A percentile compares a stretch with the other conserved stretches of the same genome.
Evolutionary conservation across 2,329 filamentous ascomycete genomes (phyloP).

Genomic region (Botrytis galanthina): DNA sequence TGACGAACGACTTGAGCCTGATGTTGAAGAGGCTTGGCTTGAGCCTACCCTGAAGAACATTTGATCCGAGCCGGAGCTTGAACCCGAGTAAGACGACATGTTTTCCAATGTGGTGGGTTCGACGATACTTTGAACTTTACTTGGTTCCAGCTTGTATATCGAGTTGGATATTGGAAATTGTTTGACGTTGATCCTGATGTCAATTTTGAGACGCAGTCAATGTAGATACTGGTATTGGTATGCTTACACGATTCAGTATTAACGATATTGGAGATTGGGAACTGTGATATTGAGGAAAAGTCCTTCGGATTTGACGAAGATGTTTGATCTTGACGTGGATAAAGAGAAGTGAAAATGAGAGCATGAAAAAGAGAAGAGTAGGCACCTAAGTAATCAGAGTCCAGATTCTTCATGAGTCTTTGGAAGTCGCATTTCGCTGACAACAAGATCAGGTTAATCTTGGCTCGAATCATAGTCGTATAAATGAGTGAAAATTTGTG

Average conservation of each 20-base stretch:
- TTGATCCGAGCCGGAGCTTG: neutral
- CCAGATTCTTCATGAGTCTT: no score
- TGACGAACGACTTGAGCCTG: neutral
- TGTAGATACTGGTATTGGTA: no score
- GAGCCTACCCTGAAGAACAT: neutral
- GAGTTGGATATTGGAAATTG: fast-evolving
- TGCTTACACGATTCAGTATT: no score
- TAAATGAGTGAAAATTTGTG: no score
- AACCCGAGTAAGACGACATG: neutral
- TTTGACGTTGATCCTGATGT: neutral
- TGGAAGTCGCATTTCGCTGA: neutral
- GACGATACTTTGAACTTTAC: fast-evolving
- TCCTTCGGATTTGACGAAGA: fast-evolving
- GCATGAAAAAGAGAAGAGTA: neutral
- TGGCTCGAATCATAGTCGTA: neutral
- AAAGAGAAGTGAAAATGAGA: neutral
- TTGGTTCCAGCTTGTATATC: neutral
- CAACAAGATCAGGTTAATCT: neutral
- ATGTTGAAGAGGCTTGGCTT: no score
- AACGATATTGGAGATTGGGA: no score
- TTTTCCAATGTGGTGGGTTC: fast-evolving
- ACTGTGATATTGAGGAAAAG: neutral
- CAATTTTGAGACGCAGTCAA: no score
- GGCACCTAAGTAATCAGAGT: no score
- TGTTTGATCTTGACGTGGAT: neutral